Base-by-base conservation (phyloP, 2,329 filamentous ascomycete species). In the Clonostachys solani region DNA sequence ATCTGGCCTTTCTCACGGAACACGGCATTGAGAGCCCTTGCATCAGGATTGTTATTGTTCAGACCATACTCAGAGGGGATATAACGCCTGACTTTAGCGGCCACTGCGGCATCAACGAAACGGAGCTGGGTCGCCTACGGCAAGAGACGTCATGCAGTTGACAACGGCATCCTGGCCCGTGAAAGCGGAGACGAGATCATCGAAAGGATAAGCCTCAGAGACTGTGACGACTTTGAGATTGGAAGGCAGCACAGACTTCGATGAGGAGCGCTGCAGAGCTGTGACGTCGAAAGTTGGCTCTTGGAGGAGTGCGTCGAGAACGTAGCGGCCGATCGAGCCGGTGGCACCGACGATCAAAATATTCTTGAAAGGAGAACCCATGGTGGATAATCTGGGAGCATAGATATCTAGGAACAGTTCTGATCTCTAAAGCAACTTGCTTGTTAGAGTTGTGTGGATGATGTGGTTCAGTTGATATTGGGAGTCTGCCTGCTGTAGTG, bases 71-170 rank as follows among this genome's bases (percentile, higher is more conserved):
- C 81, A 3, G 77, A 77, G 3, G 82, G 81, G 33, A 86, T 61
- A 64, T 84, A 81, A 10, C 80, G 73, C 57, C 80, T 71, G 1
- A 86, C 79, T 5, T 81, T 80, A 5, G 80, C 80, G 5, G 72
- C 71, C 23, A 80, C 65, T 33, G 80, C 75, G 1, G 81, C 83
- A 23, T 84, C 75, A 41, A 85, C 70, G 41, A 85, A 65, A 12
- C 72, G 58, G 10, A 46, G 34, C 45, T 66, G 64, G n/a, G 8
- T 47, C 48, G 18, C 65, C 64, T 36, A 81, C 63, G 2, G 72
- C 65, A 2, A 69, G 67, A 18, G 59, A 56, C 8, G 51, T 54
- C 36, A 65, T 33, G 6, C 60, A 55, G 2, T 61, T 60, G 33
- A 85, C 58, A 18, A 84, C 67, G 2, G 75, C 81, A 51, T 85